A percentile compares a stretch with the other conserved stretches of the same genome.
phyloP scores from a whole-genome alignment of 2,329 filamentous ascomycete species.

The Cercospora sesami region DNA sequence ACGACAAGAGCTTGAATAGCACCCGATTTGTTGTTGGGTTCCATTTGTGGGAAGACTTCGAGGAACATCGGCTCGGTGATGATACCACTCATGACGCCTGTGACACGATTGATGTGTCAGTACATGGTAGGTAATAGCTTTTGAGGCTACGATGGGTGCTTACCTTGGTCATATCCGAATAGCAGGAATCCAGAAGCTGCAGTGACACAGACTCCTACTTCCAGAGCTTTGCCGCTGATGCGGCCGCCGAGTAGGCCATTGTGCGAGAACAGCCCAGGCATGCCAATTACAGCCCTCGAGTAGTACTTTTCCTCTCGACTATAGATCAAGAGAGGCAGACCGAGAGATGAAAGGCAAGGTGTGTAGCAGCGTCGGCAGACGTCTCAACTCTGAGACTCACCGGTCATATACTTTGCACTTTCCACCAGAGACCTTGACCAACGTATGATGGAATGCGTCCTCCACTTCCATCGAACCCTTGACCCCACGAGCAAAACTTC shows the following conservation, averaged over 20 bases:
- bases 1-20: slow-evolving; percentile 40
- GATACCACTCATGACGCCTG: slow-evolving; percentile 47
- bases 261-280: slow-evolving; percentile 21
- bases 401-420: not conserved
- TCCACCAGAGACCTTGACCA: not conserved
- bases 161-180: slow-evolving; percentile 28
- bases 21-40: slow-evolving; percentile 30
- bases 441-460: slow-evolving; percentile 1
- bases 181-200: slow-evolving; percentile 22
- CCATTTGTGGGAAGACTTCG: slow-evolving; percentile 44
- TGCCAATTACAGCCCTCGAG: not conserved
- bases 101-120: not conserved
- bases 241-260: slow-evolving; percentile 24
- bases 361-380: not conserved
- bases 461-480: not conserved
- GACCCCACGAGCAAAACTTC: slow-evolving; percentile 7
- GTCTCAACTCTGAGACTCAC: not conserved
- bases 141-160: not conserved
- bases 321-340: not conserved
- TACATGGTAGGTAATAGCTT: slow-evolving; percentile 6
- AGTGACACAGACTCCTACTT: slow-evolving; percentile 24
- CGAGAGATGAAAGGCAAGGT: not conserved
- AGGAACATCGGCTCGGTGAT: slow-evolving; percentile 45
- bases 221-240: slow-evolving; percentile 20
- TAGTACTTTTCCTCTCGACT: not conserved